phyloP scores from a whole-genome alignment of 2,329 filamentous ascomycete species.

The Fusarium scirpi region DNA sequence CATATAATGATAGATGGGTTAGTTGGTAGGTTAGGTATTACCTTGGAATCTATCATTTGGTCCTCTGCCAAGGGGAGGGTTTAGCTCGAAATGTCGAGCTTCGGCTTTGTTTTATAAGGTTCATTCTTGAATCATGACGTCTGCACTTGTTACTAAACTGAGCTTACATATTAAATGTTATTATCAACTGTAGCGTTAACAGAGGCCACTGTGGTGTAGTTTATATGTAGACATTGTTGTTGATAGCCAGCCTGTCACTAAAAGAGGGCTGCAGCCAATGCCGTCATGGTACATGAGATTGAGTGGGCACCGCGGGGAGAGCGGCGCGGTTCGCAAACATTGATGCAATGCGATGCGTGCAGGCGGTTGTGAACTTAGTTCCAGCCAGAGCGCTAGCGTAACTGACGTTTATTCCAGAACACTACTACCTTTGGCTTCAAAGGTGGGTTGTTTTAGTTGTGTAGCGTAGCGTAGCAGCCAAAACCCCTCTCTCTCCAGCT shows the following conservation, averaged over 20 bases:
- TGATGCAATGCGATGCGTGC: conserved; percentile 23
- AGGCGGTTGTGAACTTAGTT: conserved; percentile 16
- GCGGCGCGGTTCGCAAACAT: conserved; percentile 30
- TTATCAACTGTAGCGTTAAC: not conserved
- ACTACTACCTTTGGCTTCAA: conserved; percentile 29
- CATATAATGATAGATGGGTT: not conserved
- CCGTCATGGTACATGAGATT: conserved; percentile 42
- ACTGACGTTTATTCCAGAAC: conserved; percentile 41
- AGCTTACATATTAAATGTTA: not conserved
- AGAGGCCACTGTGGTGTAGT: not conserved
- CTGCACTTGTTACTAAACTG: not conserved
- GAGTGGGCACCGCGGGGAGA: conserved; percentile 37
- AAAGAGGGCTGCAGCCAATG: conserved; percentile 27
- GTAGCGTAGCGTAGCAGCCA: not conserved
- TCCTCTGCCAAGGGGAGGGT: conserved; percentile 2
- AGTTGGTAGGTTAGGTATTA: not conserved
- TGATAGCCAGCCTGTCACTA: conserved; percentile 3
- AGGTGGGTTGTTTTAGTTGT: not conserved
- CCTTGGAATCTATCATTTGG: not conserved
- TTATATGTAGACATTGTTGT: conserved; percentile 3
- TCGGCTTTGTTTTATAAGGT: not conserved
- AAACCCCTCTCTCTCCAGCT: conserved; percentile 1
- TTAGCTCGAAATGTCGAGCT: not conserved
- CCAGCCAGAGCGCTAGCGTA: conserved; percentile 25
- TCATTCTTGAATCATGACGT: too few species aligned